phyloP scores from a whole-genome alignment of 306 rosid species.

The Phaseolus lunatus region DNA sequence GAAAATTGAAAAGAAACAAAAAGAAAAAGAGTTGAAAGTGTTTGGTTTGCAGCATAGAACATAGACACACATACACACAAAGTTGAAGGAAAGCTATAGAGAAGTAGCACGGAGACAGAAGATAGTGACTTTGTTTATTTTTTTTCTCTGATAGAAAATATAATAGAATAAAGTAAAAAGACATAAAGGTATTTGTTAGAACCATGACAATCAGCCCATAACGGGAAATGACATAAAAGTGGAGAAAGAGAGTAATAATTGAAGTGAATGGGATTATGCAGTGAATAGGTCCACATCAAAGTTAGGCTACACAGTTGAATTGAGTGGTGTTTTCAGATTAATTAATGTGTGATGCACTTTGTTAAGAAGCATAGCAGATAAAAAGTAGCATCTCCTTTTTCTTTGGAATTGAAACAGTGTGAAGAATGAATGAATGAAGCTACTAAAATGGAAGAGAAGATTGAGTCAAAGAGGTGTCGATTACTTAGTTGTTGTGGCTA shows the following conservation, averaged over 20 bases:
- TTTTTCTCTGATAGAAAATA: background rate
- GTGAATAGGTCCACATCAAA: constrained; percentile 44
- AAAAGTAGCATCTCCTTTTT: background rate
- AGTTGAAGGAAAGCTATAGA: constrained; percentile 16
- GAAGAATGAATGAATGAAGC: background rate
- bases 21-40: constrained; percentile 36
- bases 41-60: background rate
- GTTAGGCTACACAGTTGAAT: background rate
- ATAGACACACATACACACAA: background rate
- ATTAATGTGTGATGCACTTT: background rate
- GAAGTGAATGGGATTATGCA: constrained; percentile 41
- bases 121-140: constrained; percentile 35
- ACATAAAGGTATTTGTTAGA: constrained; percentile 27
- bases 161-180: constrained; percentile 43
- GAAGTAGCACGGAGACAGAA: constrained; percentile 24
- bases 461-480: constrained; percentile 8
- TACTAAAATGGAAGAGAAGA: constrained; percentile 2
- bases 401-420: constrained; percentile 21
- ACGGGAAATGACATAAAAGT: constrained; percentile 41
- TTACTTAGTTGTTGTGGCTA: background rate
- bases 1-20: constrained; percentile 41
- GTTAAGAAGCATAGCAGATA: background rate
- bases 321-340: constrained; percentile 37
- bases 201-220: constrained; percentile 38
- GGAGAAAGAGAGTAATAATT: constrained; percentile 40